phyloP scores from a whole-genome alignment of 768 basidiomycete genomes.

The Punctularia strigosozonata region DNA sequence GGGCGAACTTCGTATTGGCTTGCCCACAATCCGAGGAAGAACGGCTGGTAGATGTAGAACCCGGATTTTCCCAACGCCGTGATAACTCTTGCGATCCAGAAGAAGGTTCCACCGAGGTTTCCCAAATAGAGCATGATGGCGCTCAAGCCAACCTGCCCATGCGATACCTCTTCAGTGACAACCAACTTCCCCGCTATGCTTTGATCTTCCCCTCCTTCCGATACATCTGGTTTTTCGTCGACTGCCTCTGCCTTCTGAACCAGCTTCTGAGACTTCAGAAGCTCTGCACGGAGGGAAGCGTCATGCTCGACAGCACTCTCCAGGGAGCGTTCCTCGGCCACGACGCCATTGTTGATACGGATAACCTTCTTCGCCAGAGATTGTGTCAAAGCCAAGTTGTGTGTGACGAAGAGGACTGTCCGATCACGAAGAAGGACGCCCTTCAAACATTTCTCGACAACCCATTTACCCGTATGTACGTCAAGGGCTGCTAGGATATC shows the following conservation, averaged over 20 bases:
- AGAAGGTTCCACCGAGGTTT: background rate
- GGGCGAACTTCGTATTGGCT: background rate
- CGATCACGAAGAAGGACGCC: slow-evolving; percentile 23
- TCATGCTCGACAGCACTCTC: background rate
- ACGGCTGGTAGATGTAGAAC: background rate
- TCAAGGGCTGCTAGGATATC: slow-evolving; percentile 29
- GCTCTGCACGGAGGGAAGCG: background rate
- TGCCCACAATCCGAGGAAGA: background rate
- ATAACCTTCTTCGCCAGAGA: background rate
- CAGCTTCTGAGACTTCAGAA: background rate
- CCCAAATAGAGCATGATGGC: background rate
- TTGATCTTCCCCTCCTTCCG: no score
- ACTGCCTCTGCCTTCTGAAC: background rate
- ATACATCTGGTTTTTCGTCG: background rate
- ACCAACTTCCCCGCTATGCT: background rate
- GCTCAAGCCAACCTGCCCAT: background rate
- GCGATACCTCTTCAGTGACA: background rate
- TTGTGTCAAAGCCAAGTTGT: background rate
- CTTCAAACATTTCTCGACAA: slow-evolving; percentile 27
- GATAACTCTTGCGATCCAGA: background rate
- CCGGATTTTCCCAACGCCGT: no score
- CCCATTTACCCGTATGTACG: slow-evolving; percentile 28
- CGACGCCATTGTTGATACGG: background rate
- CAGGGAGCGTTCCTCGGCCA: background rate
- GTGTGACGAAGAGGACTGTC: slow-evolving; percentile 23